Evolutionary conservation across 2,329 filamentous ascomycete genomes (phyloP).

Genomic region (Aspergillus quadrilineatus): DNA sequence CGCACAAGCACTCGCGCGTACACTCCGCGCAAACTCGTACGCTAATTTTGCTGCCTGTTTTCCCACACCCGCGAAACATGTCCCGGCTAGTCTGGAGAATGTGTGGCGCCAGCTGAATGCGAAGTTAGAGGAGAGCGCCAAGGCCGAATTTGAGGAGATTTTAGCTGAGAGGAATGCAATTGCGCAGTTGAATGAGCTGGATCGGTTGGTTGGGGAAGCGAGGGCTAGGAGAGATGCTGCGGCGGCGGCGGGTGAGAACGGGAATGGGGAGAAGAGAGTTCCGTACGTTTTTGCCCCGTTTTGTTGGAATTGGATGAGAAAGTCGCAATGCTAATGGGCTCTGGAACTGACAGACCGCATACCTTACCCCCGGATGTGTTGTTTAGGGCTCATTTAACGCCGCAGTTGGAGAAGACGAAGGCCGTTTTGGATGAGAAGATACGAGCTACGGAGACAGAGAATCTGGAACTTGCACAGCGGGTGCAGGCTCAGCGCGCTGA

Average conservation of each 20-base stretch:
- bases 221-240: conserved; percentile 48
- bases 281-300: conserved; percentile 44
- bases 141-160: conserved; percentile 62
- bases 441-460: conserved; percentile 51
- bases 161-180: conserved; percentile 57
- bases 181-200: conserved; percentile 59
- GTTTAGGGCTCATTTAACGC: conserved; percentile 59
- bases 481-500: conserved; percentile 57
- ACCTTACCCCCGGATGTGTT: conserved; percentile 57
- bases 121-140: conserved; percentile 58
- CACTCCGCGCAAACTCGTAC: conserved; percentile 61
- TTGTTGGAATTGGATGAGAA: neutral
- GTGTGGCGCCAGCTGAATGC: conserved; percentile 60
- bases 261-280: conserved; percentile 41
- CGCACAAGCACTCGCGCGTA: conserved; percentile 57
- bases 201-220: conserved; percentile 60
- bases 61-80: conserved; percentile 60
- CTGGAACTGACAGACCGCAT: conserved; percentile 50
- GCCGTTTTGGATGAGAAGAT: conserved; percentile 52
- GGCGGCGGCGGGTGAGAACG: conserved; percentile 32
- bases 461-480: conserved; percentile 52
- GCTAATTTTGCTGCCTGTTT: conserved; percentile 64
- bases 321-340: neutral
- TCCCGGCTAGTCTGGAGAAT: conserved; percentile 55
- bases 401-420: conserved; percentile 54